phyloP scores from a whole-genome alignment of 495 filamentous ascomycete species.

The Rhypophila decipiens region DNA sequence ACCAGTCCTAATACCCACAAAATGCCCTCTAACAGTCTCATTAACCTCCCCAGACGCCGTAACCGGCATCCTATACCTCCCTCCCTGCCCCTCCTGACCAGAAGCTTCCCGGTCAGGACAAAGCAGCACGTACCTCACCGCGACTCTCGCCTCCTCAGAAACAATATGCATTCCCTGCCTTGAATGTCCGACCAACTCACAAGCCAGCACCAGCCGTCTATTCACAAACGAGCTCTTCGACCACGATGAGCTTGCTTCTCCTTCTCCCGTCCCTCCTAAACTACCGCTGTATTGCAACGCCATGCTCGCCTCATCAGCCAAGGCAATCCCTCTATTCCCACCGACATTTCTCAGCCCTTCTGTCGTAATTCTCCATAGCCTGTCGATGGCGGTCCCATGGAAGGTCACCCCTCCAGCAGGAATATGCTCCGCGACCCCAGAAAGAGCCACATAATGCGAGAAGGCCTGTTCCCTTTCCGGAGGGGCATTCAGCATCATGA shows the following conservation, averaged over 20 bases:
- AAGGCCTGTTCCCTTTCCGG: constrained; percentile 1
- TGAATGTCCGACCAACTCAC: constrained; percentile 5
- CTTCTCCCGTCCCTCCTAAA: too few species aligned
- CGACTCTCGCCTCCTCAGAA: background rate
- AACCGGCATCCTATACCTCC: constrained; percentile 3
- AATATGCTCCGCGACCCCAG: too few species aligned
- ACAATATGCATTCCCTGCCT: background rate
- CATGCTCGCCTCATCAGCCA: constrained; percentile 2
- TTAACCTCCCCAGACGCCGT: constrained; percentile 3
- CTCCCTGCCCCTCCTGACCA: too few species aligned
- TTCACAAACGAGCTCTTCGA: background rate
- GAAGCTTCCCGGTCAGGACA: constrained; percentile 3
- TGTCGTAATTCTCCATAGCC: constrained; percentile 3
- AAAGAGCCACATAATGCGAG: background rate
- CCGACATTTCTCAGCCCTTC: background rate
- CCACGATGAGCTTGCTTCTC: background rate
- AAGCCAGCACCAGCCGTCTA: constrained; percentile 5
- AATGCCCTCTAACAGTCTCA: constrained; percentile 1
- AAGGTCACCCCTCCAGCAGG: constrained; percentile 3
- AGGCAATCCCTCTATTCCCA: background rate
- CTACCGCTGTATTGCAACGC: background rate
- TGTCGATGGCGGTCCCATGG: background rate
- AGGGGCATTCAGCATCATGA: constrained; percentile 6
- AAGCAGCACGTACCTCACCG: constrained; percentile 9
- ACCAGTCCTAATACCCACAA: constrained; percentile 4